Conservation (phyloP, 345 rosid species). For the Arabis hirsuta region DNA sequence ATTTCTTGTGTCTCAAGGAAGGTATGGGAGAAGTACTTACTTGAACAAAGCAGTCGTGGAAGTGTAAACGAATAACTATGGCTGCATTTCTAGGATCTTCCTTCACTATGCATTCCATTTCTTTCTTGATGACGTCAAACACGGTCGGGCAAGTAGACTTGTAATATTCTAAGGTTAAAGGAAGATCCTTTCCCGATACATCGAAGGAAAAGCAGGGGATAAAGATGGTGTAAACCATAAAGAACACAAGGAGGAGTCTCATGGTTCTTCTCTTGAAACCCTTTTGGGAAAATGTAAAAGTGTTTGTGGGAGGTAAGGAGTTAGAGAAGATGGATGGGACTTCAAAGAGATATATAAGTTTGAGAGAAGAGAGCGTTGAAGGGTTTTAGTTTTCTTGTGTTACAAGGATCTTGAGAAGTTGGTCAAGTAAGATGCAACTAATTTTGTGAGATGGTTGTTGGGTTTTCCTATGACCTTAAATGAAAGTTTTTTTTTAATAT, state of each 20-base stretch:
- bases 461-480: conserved; percentile 39
- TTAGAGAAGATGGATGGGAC: conserved; percentile 27
- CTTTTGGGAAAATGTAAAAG: not conserved
- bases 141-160: conserved; percentile 66
- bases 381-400: conserved; percentile 40
- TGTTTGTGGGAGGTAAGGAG: conserved; percentile 20
- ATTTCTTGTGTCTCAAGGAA: conserved; percentile 23
- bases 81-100: conserved; percentile 91
- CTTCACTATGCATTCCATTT: conserved; percentile 87
- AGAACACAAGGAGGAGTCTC: conserved; percentile 38
- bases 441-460: conserved; percentile 44
- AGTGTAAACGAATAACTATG: conserved; percentile 65
- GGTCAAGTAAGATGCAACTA: conserved; percentile 48
- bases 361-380: conserved; percentile 22
- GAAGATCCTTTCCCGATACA: conserved; percentile 47
- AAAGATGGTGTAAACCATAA: conserved; percentile 38
- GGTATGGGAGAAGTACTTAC: conserved; percentile 38
- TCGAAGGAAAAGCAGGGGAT: conserved; percentile 31
- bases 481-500: conserved; percentile 14
- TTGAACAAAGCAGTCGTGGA: conserved; percentile 95
- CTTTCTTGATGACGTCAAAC: conserved; percentile 70
- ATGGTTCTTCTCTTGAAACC: conserved; percentile 28
- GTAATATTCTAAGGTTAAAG: conserved; percentile 72
- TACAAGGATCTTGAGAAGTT: conserved; percentile 34
- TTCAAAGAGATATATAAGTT: conserved; percentile 36